phyloP scores from a whole-genome alignment of 306 rosid species.

The Casuarina glauca region DNA sequence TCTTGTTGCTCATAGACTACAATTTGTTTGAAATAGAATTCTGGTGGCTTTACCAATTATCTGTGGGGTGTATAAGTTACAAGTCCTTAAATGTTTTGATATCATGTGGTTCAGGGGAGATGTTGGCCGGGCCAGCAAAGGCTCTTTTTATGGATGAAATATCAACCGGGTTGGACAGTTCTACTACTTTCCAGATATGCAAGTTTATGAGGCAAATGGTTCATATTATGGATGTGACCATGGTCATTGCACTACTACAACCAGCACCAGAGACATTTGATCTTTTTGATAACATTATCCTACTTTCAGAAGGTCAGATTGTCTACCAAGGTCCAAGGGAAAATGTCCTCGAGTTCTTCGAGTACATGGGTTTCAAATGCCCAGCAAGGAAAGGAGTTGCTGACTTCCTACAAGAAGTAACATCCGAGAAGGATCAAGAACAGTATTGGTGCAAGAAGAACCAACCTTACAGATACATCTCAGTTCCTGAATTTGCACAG shows the following conservation, averaged over 20 bases:
- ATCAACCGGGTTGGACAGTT: conserved; percentile 90
- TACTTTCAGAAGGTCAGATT: conserved; percentile 75
- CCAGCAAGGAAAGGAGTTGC: conserved; percentile 82
- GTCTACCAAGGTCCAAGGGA: conserved; percentile 80
- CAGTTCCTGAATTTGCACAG: conserved; percentile 55
- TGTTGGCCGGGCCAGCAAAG: conserved; percentile 88
- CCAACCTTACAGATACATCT: conserved; percentile 54
- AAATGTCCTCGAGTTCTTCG: conserved; percentile 63
- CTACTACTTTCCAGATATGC: conserved; percentile 86
- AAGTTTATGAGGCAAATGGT: conserved; percentile 85
- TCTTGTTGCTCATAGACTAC: not conserved
- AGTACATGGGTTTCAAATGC: conserved; percentile 57
- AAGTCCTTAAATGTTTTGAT: not conserved
- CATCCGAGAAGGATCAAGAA: conserved; percentile 79
- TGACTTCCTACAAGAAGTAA: conserved; percentile 87
- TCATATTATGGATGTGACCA: conserved; percentile 77
- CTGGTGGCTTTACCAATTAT: not conserved
- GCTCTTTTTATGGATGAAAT: conserved; percentile 86
- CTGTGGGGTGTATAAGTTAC: not conserved
- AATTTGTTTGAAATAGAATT: no score
- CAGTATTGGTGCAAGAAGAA: conserved; percentile 65
- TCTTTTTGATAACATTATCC: conserved; percentile 54
- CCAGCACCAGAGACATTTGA: conserved; percentile 63
- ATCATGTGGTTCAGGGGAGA: conserved; percentile 64
- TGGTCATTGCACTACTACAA: conserved; percentile 65